Percentiles rank a stretch among this genome's conserved stretches.
These are phyloP conservation scores for Rhododendron simsii DNA, from an alignment of 148 eudicot species.

Conservation along the genomic window DNA sequence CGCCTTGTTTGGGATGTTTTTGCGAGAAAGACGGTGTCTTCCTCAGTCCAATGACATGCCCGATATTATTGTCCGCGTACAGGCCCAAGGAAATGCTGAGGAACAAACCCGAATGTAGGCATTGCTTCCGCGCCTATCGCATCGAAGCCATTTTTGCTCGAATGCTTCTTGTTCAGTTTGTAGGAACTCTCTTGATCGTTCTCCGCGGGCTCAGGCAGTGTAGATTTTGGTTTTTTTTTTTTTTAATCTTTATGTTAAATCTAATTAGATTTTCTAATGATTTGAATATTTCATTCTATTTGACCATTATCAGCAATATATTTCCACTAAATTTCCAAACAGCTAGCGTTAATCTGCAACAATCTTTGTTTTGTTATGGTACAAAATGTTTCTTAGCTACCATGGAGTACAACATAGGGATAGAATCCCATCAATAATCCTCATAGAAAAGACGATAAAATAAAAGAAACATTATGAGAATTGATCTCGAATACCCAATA, in stretches of 20 bases:
- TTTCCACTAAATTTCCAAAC: too few relatives aligned
- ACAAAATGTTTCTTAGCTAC: background rate
- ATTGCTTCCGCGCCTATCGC: slow-evolving; percentile 54
- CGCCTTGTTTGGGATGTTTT: too few relatives aligned
- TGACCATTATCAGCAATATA: too few relatives aligned
- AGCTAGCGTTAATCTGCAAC: too few relatives aligned
- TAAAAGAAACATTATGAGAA: too few relatives aligned
- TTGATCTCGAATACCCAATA: too few relatives aligned
- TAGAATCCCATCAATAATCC: background rate
- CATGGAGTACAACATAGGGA: background rate
- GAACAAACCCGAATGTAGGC: slow-evolving; percentile 43
- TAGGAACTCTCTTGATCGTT: too few relatives aligned
- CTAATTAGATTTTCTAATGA: too few relatives aligned
- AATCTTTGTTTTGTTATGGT: slow-evolving; percentile 28
- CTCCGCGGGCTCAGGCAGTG: too few relatives aligned
- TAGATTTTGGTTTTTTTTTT: background rate
- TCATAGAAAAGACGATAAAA: too few relatives aligned
- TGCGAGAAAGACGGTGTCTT: slow-evolving; percentile 17
- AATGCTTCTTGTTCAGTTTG: slow-evolving; percentile 13
- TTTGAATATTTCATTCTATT: too few relatives aligned
- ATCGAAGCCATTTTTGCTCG: slow-evolving; percentile 45
- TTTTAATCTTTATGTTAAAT: too few relatives aligned
- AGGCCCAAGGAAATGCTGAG: slow-evolving; percentile 40
- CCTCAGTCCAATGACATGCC: slow-evolving; percentile 42
- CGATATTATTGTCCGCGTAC: slow-evolving; percentile 22